Base-by-base conservation (phyloP, 2,329 filamentous ascomycete genomes). In the Fusarium tuaranense region DNA sequence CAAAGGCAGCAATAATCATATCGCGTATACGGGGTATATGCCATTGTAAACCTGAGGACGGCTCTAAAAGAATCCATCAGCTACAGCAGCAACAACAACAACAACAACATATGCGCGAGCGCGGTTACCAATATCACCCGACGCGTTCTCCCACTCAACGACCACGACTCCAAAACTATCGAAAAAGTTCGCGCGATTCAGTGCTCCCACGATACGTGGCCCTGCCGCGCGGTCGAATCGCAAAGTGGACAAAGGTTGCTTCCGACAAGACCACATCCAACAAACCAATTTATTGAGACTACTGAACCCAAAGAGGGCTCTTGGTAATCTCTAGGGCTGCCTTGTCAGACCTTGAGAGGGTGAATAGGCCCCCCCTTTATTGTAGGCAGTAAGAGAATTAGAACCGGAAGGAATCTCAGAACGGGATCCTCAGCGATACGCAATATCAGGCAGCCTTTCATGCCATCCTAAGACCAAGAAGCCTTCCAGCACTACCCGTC, bases 131-230 rank as follows among this genome's bases (percentile, higher is more conserved):
- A 22, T 12, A 20, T 44, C n/a, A 20, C 39, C 39, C n/a, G 39
- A 10, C 20, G n/a, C n/a, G 39, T 20, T 12, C 9, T 41, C 39
- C 39, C 39, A 20, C n/a, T 44, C n/a, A 44, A 44, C 12, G n/a
- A 8, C 12, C n/a, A 44, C 39, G 5, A 13, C n/a, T 20, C 39
- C 3, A 6, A 44, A 12, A 20, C 7, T 3, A 20, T 22, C 20
- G 3, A 22, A 0, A 44, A 22, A 22, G 12, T 5, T 22, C 6
- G 2, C 6, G 3, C 3, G 12, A 22, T 8, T 12, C 3, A 7
- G 41, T 44, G 20, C n/a, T 22, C n/a, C 20, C 3, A 44, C 6
- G 41, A 14, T 8, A 22, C 41, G 1, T 44, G 12, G n/a, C n/a
- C n/a, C 7, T 22, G 12, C 14, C 12, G 3, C 3, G 30, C 39